These are phyloP conservation scores for Oryza longistaminata DNA, from an alignment of 176 grass and related monocot species.

Conservation along the genomic window DNA sequence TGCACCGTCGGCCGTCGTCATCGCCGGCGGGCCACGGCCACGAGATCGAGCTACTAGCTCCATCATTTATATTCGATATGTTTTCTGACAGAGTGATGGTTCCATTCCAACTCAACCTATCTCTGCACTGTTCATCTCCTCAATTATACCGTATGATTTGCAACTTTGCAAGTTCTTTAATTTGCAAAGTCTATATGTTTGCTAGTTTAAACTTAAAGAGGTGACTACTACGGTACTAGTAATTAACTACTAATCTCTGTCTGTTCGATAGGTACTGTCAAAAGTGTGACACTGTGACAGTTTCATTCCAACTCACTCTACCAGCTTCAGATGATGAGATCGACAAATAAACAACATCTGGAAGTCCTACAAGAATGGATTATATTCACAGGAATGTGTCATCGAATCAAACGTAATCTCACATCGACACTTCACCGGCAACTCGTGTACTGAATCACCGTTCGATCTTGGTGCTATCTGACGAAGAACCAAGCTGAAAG, in stretches of 20 bases:
- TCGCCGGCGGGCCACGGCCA: not conserved
- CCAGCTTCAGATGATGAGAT: not conserved
- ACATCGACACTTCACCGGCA: not conserved
- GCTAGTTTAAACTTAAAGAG: not conserved
- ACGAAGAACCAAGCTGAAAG: not conserved
- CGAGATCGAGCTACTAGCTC: not conserved
- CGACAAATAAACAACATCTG: too few species aligned
- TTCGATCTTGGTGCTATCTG: not conserved
- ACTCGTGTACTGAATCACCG: not conserved
- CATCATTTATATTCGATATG: not conserved
- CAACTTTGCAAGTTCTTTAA: not conserved
- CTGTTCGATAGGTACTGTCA: not conserved
- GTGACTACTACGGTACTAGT: not conserved
- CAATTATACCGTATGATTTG: not conserved
- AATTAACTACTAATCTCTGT: not conserved
- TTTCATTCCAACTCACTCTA: not conserved
- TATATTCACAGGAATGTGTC: not conserved
- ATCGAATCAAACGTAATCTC: not conserved
- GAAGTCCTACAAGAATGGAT: not conserved
- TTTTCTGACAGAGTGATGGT: not conserved
- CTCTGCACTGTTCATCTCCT: not conserved
- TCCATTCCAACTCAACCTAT: not conserved
- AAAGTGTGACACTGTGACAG: not conserved
- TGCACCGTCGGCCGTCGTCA: not conserved
- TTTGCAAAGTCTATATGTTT: not conserved